These are phyloP conservation scores for Gyromitra esculenta DNA, from an alignment of 2,329 filamentous ascomycete species.

Conservation along the genomic window DNA sequence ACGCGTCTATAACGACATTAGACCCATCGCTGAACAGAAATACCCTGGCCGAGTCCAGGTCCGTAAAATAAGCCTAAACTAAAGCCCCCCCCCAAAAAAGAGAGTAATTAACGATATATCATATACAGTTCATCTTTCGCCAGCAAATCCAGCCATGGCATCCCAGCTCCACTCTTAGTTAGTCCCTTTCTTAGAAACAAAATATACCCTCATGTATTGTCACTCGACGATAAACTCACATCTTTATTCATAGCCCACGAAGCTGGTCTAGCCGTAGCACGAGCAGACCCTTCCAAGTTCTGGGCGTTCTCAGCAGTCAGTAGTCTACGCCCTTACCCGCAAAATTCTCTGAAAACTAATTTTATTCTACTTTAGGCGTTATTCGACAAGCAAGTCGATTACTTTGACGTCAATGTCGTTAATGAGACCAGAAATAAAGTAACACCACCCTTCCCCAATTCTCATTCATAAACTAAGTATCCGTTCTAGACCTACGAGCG, in stretches of 20 bases:
- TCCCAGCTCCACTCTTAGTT: constrained; percentile 76
- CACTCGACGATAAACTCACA: constrained; percentile 55
- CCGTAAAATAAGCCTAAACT: background rate
- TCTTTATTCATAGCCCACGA: constrained; percentile 71
- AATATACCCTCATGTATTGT: background rate
- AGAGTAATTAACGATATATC: background rate
- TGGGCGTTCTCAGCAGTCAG: constrained; percentile 71
- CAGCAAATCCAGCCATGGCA: constrained; percentile 97
- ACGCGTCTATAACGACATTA: constrained; percentile 74
- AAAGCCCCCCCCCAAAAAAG: background rate
- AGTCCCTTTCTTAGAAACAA: constrained; percentile 57
- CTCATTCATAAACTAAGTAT: background rate
- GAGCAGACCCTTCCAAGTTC: constrained; percentile 75
- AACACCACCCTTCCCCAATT: background rate
- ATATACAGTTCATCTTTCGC: constrained; percentile 76
- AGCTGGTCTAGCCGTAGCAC: constrained; percentile 81
- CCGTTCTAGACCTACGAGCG: constrained; percentile 74
- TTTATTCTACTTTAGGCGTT: constrained; percentile 50
- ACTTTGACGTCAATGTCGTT: constrained; percentile 85
- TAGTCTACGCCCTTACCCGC: constrained; percentile 60
- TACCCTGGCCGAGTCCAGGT: constrained; percentile 69
- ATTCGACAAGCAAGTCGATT: constrained; percentile 75
- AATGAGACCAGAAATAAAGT: constrained; percentile 78
- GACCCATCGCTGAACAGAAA: constrained; percentile 71
- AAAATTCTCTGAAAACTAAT: constrained; percentile 58